Evolutionary conservation across 2,329 filamentous ascomycete species (phyloP).

Genomic region (Arthrobotrys megalospora): DNA sequence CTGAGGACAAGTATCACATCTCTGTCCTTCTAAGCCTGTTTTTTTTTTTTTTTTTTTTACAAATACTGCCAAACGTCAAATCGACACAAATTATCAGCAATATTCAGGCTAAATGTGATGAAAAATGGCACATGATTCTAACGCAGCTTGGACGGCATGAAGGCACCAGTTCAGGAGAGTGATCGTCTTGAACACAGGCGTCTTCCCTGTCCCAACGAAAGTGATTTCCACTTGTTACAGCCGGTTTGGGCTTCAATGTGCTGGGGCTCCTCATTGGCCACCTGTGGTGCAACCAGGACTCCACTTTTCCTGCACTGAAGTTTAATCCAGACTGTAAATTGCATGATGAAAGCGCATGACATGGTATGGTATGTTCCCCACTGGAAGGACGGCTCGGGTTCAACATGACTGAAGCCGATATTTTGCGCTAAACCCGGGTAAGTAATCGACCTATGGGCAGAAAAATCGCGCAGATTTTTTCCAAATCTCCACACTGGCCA

Average conservation of each 20-base stretch:
- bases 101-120: constrained; percentile 35
- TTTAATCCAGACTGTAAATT: constrained; percentile 39
- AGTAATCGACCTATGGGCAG: constrained; percentile 26
- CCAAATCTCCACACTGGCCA: constrained; percentile 17
- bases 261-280: constrained; percentile 6
- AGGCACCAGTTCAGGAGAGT: constrained; percentile 1
- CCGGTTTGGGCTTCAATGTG: constrained; percentile 9
- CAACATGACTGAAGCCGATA: constrained; percentile 44
- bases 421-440: constrained; percentile 38
- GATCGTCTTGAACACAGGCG: constrained; percentile 12
- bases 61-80: neutral
- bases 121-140: constrained; percentile 41
- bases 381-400: constrained; percentile 54
- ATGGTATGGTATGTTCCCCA: constrained; percentile 46
- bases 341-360: constrained; percentile 43
- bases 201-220: constrained; percentile 34
- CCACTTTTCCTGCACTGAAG: constrained; percentile 12
- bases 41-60: too few species aligned
- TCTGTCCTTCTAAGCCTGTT: neutral
- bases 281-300: constrained; percentile 11
- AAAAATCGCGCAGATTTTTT: constrained; percentile 48
- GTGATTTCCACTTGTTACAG: constrained; percentile 28
- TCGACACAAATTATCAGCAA: neutral
- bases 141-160: neutral
- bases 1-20: neutral